phyloP scores from a whole-genome alignment of 352 stramenopile species.

The Phytophthora sansomeana region DNA sequence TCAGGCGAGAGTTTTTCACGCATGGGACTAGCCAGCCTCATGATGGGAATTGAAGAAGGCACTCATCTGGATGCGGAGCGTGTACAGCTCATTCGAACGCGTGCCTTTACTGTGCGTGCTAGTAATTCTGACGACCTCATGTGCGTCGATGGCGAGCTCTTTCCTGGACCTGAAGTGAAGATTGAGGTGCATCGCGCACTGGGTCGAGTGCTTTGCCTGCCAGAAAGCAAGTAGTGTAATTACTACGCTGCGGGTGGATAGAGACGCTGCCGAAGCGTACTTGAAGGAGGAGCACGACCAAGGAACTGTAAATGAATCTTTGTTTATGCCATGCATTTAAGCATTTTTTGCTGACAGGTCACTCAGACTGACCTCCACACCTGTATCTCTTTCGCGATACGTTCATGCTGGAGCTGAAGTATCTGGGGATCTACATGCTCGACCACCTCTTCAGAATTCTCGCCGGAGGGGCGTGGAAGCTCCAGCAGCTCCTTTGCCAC shows the following conservation, averaged over 20 bases:
- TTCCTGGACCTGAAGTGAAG: conserved; percentile 52
- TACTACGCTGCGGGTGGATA: conserved; percentile 6
- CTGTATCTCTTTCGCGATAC: conserved; percentile 21
- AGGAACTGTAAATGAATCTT: background rate
- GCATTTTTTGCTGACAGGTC: too few species aligned
- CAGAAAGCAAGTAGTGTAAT: conserved; percentile 23
- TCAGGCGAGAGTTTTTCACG: conserved; percentile 48
- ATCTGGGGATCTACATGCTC: conserved; percentile 8
- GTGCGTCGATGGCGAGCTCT: conserved; percentile 71
- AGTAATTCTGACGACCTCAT: conserved; percentile 49
- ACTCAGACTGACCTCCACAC: conserved; percentile 19
- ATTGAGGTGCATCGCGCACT: conserved; percentile 59
- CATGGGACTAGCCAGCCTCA: conserved; percentile 46
- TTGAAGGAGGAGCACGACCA: background rate
- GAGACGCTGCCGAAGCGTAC: conserved; percentile 16
- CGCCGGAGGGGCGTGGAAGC: conserved; percentile 13
- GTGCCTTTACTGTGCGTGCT: conserved; percentile 56
- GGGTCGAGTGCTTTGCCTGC: conserved; percentile 51
- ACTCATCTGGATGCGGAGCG: conserved; percentile 48
- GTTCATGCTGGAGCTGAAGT: conserved; percentile 10
- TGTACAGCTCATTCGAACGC: conserved; percentile 67
- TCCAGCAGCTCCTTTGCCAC: conserved; percentile 37
- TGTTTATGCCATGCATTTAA: background rate
- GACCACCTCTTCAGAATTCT: background rate
- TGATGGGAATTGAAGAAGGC: conserved; percentile 64